Evolutionary conservation across 2,329 filamentous ascomycete genomes (phyloP), one percentile per base, ranked within the genome.

Genomic region (Penicillium sp.): DNA sequence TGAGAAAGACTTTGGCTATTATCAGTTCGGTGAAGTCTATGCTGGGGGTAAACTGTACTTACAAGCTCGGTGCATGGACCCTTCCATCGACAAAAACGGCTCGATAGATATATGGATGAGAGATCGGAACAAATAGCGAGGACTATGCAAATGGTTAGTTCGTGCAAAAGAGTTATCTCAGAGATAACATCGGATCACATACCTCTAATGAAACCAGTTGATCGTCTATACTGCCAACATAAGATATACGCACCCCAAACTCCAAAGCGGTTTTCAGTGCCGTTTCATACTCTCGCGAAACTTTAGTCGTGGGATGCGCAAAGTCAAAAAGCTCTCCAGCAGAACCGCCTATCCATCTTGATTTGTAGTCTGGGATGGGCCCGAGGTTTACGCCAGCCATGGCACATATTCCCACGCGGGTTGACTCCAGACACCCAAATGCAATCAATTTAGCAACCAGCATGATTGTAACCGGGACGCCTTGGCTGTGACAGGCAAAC

Each of bases 271-370:
- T 83, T 65, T 88, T 85, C 3, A 97, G 76, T 0, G 91, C 85
- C 26, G 85, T 79, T 64, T 90, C 85, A 63, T 97, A 95, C 63
- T 89, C 84, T 65, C 88, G 87, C 0, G 91, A 93, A 12, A 97
- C 89, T 53, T 85, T 81, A 68, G 91, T 96, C 56, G 88, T 83
- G 0, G 89, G 85, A 61, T 92, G 85, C 16, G 87, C 88, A 74
- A 99, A 97, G 53, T 97, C 91, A 78, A 96, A 99, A 0, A 99
- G 80, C 71, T 99, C 94, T 3, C 89, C 88, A n/a, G 92, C 92
- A 0, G 90, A 91, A 6, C 91, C 91, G 71, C 91, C 94, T 47
- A 97, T 84, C 65, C 96, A 88, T 58, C 90, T 86, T 48, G 90
- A 92, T 66, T 91, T 92, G 75, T 95, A 96, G 67, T 96, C 91